phyloP scores from a whole-genome alignment of 78 protist genomes.

The Speleostelium caveatum region DNA sequence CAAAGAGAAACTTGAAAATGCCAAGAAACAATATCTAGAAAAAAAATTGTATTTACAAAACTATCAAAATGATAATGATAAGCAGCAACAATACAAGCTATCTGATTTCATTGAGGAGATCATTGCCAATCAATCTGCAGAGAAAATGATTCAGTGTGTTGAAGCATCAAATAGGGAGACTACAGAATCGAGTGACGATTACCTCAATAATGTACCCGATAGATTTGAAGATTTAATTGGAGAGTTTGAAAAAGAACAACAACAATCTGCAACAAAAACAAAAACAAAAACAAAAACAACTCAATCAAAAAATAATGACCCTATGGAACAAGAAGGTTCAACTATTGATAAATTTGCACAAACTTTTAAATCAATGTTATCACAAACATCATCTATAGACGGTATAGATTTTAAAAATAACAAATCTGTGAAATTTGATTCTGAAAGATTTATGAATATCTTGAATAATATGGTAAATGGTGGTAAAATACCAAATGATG shows the following conservation, averaged over 20 bases:
- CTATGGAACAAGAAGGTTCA: background rate
- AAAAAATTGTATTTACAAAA: no score
- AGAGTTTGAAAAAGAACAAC: slow-evolving; percentile 17
- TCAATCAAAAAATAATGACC: no score
- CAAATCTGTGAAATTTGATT: slow-evolving; percentile 7
- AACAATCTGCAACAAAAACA: slow-evolving; percentile 5
- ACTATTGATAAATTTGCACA: slow-evolving; percentile 1
- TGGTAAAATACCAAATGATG: background rate
- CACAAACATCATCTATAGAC: slow-evolving; percentile 31
- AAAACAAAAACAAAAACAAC: background rate
- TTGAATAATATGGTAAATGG: slow-evolving; percentile 10
- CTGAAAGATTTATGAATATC: slow-evolving; percentile 24
- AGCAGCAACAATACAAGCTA: background rate
- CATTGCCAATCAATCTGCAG: background rate
- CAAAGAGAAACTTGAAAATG: slow-evolving; percentile 16
- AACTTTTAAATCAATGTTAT: slow-evolving; percentile 24
- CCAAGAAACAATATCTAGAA: slow-evolving; percentile 28
- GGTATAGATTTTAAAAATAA: slow-evolving; percentile 31
- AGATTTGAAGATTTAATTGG: slow-evolving; percentile 49
- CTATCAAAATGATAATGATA: background rate
- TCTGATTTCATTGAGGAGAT: slow-evolving; percentile 21
- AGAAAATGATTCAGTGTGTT: background rate
- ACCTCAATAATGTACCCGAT: slow-evolving; percentile 40
- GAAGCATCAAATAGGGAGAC: background rate
- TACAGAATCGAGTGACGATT: slow-evolving; percentile 44